phyloP scores from a whole-genome alignment of 768 basidiomycete genomes.

The Leccinellum luteum region DNA sequence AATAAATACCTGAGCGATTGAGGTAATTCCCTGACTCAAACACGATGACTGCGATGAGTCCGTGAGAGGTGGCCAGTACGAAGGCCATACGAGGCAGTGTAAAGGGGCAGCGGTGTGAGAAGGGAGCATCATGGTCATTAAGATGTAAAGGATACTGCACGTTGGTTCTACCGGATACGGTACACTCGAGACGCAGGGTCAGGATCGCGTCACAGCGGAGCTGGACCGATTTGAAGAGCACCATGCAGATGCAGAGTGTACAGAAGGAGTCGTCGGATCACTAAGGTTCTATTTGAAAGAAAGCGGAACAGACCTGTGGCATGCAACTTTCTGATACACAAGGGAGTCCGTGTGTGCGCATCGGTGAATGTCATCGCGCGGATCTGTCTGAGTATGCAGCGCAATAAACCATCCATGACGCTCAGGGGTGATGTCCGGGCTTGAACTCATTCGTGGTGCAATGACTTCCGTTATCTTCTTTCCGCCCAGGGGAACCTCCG shows the following conservation, averaged over 20 bases:
- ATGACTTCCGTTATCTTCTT: constrained; percentile 11
- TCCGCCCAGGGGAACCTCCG: constrained; percentile 34
- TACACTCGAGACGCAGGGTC: constrained; percentile 29
- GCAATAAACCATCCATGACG: constrained; percentile 24
- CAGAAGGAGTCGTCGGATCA: constrained; percentile 14
- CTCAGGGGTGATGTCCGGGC: constrained; percentile 20
- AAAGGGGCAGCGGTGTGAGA: constrained; percentile 10
- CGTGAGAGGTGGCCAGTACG: constrained; percentile 31
- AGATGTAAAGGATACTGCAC: constrained; percentile 32
- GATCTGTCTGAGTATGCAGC: constrained; percentile 28
- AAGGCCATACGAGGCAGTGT: constrained; percentile 32
- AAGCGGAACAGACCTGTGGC: constrained; percentile 31
- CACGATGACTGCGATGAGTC: constrained; percentile 22
- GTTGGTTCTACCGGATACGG: constrained; percentile 24
- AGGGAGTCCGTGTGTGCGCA: constrained; percentile 34
- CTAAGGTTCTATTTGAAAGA: constrained; percentile 16
- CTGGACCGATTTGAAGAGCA: constrained; percentile 32
- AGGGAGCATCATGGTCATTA: constrained; percentile 6
- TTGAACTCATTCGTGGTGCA: constrained; percentile 9
- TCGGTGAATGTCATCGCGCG: constrained; percentile 22
- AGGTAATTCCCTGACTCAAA: constrained; percentile 26
- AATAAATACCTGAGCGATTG: constrained; percentile 31
- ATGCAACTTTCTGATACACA: constrained; percentile 33
- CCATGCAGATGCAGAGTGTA: constrained; percentile 36
- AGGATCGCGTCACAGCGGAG: constrained; percentile 27